Conservation (phyloP, 768 basidiomycete genomes). For the Sistotremastrum niveocremeum region DNA sequence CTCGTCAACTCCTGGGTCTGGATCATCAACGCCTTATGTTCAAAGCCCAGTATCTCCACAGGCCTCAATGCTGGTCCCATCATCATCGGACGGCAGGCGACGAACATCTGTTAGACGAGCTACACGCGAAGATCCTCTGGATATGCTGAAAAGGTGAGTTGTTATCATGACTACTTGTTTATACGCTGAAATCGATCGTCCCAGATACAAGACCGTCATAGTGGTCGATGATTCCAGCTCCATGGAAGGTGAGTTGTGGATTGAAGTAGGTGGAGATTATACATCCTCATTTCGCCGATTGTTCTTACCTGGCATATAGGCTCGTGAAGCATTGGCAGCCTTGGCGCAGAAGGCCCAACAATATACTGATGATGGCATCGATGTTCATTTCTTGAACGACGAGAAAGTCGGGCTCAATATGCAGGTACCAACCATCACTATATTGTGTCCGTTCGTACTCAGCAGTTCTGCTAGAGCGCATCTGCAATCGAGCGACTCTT, state of each 20-base stretch:
- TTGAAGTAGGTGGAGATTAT: conserved; percentile 24
- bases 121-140: conserved; percentile 7
- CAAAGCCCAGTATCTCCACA: no score
- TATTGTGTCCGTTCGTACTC: background rate
- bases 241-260: conserved; percentile 38
- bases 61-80: no score
- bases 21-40: no score
- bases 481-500: conserved; percentile 29
- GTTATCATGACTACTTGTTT: no score
- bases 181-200: no score
- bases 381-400: conserved; percentile 47
- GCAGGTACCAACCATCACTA: conserved; percentile 15
- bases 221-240: conserved; percentile 50
- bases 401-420: conserved; percentile 19
- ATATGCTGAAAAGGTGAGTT: conserved; percentile 18
- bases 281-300: conserved; percentile 1
- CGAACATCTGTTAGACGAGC: background rate
- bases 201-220: conserved; percentile 40
- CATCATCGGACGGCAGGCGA: no score
- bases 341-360: conserved; percentile 33
- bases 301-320: conserved; percentile 17
- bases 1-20: no score
- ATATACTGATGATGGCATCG: conserved; percentile 48
- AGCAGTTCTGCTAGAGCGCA: conserved; percentile 19
- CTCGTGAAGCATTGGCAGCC: conserved; percentile 30